These are phyloP conservation scores for Trichophyton verrucosum DNA, from an alignment of 2,329 filamentous ascomycete species.

Conservation along the genomic window DNA sequence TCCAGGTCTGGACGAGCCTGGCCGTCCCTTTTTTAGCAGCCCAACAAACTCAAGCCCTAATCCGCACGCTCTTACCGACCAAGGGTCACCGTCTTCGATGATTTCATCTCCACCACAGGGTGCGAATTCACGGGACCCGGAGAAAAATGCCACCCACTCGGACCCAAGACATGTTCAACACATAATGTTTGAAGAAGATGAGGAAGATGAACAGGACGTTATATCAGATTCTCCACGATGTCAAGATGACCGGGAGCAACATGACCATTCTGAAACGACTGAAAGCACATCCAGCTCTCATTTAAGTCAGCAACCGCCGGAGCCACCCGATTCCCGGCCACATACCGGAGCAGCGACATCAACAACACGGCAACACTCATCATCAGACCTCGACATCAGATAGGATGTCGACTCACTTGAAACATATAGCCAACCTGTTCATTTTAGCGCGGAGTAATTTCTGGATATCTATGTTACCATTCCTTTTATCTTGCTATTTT, in stretches of 20 bases:
- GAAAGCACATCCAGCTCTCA: background rate
- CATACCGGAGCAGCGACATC: background rate
- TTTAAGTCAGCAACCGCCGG: background rate
- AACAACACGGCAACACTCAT: background rate
- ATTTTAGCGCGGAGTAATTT: background rate
- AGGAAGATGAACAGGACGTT: background rate
- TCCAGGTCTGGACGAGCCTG: slow-evolving; percentile 12
- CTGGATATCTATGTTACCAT: background rate
- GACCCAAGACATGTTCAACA: background rate
- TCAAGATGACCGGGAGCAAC: background rate
- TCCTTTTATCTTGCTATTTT: background rate
- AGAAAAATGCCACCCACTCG: background rate
- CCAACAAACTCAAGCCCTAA: background rate
- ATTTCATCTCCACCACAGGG: background rate
- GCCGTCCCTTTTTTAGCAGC: background rate
- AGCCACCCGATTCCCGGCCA: background rate
- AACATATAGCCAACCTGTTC: background rate
- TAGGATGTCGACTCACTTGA: background rate
- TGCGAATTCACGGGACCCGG: background rate
- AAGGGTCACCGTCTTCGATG: background rate
- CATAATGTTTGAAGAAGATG: background rate
- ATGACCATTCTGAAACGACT: background rate
- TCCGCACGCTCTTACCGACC: background rate
- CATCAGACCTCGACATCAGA: background rate
- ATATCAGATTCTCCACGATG: background rate